Evolutionary conservation across 2,329 filamentous ascomycete genomes (phyloP), one percentile per base, ranked within the genome.

Genomic region (Escovopsis sp.): DNA sequence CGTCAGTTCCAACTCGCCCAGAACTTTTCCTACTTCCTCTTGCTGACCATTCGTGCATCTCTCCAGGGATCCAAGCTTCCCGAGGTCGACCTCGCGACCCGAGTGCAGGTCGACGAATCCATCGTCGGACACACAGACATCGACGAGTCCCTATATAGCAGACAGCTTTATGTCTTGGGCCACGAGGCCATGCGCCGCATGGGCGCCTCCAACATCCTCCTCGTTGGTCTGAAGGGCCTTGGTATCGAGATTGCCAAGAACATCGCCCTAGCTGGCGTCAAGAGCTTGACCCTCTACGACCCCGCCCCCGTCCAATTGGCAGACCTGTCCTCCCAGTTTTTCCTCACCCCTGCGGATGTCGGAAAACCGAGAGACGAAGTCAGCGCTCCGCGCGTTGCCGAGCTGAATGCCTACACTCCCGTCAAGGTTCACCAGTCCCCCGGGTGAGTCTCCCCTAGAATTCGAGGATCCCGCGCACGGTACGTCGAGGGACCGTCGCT

Each of bases 221-320:
- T 98, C 38, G 81, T 88, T 42, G 90, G 90, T 44, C 66, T 96
- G 46, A 88, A 90, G 58, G 90, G 90, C 35, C 72, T 98, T 28
- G 90, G 90, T 65, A 88, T 94, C 37, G 90, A 98, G 62, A 90
- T 98, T 49, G 88, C 90, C 52, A 98, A 98, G 72, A 98, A 98
- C 53, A 85, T 98, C 52, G 90, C 90, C 40, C 78, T 98, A 48
- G 90, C 90, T 48, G 90, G 90, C 56, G 90, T 98, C 62, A 98
- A 98, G 70, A 94, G 87, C 53, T 65, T 98, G 47, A 90, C 88
- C 2, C 72, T 98, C 37, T 84, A 86, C 65, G 90, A 98, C 55
- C 88, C 90, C 32, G 75, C 78, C 33, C 84, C 84, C 29, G 80
- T 83, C 36, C 70, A 77, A 46, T 80, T 94, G 47, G 71, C 84